These are phyloP conservation scores for Diddensiella caesifluorescens DNA, from an alignment of 805 yeast genomes.

Conservation along the genomic window DNA sequence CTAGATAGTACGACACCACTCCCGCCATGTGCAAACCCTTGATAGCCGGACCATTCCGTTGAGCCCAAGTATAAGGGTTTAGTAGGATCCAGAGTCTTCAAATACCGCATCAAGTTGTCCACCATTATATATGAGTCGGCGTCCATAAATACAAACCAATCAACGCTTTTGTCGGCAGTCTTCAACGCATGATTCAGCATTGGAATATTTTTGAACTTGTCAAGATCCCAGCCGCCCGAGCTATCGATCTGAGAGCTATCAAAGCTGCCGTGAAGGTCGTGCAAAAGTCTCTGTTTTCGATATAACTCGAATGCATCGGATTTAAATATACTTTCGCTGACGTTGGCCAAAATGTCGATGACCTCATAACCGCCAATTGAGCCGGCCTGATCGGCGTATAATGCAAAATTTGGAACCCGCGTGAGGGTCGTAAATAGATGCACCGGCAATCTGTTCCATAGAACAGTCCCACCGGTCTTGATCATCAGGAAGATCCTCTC, in stretches of 20 bases:
- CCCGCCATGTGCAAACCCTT: slow-evolving; percentile 37
- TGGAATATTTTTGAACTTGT: slow-evolving; percentile 36
- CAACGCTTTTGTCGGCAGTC: slow-evolving; percentile 22
- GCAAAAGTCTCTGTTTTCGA: slow-evolving; percentile 25
- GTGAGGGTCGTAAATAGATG: slow-evolving; percentile 33
- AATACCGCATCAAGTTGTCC: slow-evolving; percentile 26
- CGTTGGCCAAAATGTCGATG: slow-evolving; percentile 28
- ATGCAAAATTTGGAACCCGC: slow-evolving; percentile 28
- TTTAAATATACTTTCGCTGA: slow-evolving; percentile 20
- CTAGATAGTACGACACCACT: slow-evolving; percentile 33
- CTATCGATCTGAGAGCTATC: slow-evolving; percentile 15
- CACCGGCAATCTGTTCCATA: slow-evolving; percentile 34
- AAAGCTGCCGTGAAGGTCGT: slow-evolving; percentile 19
- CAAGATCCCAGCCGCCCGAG: slow-evolving; percentile 33
- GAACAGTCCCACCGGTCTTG: slow-evolving; percentile 35
- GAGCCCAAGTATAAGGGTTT: slow-evolving; percentile 31
- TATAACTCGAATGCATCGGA: slow-evolving; percentile 24
- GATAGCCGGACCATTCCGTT: slow-evolving; percentile 19
- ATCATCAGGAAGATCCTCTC: slow-evolving; percentile 32
- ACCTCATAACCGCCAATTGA: slow-evolving; percentile 31
- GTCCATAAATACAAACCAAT: slow-evolving; percentile 36
- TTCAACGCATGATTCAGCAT: slow-evolving; percentile 32
- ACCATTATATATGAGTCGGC: slow-evolving; percentile 31
- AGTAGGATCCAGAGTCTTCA: slow-evolving; percentile 25
- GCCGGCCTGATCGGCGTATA: slow-evolving; percentile 33